Evolutionary conservation across 345 rosid species (phyloP), one percentile per base, ranked within the genome.

Genomic region (Arabidopsis arenosa): DNA sequence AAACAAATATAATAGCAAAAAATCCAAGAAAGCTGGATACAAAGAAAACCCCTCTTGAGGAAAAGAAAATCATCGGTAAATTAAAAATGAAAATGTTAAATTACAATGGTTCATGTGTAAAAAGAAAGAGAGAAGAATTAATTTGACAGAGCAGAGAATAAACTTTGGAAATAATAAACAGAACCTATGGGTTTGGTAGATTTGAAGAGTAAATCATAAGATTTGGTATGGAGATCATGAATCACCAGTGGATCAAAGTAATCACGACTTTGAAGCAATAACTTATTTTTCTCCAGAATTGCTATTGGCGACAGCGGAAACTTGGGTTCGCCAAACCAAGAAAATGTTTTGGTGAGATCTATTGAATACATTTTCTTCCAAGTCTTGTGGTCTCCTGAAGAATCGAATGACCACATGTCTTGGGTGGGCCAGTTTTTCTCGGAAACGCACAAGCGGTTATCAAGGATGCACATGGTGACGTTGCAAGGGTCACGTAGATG

Each of bases 171-270:
- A 40, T 18, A 40, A 39, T 5, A 39, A 61, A 61, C 33, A 7
- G 21, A 18, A 18, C 21, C 21, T 18, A 18, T 18, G 21, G 21
- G 21, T 18, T 18, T 18, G 21, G 21, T 18, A 18, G 21, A 18
- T 18, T 18, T 18, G 21, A 18, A 18, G 21, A 18, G 21, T 18
- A 3, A 28, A 44, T 14, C 44, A 44, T 4, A 63, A 28, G 68
- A 63, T 28, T 63, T 63, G 0, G 68, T n/a, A 8, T 43, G 40
- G 40, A 43, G 68, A 63, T 63, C 54, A 63, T 44, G 26, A 2
- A 44, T 28, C 7, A 63, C 37, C 21, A 18, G 21, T 18, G 21
- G 21, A 18, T 18, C 21, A 18, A 18, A 18, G 21, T 1, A 18
- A 18, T 18, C 21, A 28, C 26, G 26, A n/a, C 40, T 54, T 4